Base-by-base conservation (phyloP, 345 rosid genomes). In the Gossypium ekmanianum region DNA sequence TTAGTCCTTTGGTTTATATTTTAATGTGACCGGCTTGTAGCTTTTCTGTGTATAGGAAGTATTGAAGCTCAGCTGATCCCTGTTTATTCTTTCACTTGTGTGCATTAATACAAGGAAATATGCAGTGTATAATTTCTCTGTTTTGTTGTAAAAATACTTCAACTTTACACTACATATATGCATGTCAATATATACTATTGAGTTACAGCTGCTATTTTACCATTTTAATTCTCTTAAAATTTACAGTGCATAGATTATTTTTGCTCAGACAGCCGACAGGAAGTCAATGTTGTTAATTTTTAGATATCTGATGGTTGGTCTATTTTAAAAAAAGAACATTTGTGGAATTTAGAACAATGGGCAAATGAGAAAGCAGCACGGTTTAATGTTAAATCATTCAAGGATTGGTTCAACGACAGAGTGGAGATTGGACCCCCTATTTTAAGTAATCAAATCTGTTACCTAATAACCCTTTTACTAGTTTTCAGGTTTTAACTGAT, bases 61-160 rank as follows among this genome's bases (percentile, higher is more conserved):
- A 71, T 75, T 61, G 78, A 79, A 88, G 94, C 97, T 91, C 94
- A 89, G 92, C 90, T 86, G 90, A 87, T 81, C 79, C 80, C 81
- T 78, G 77, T 84, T 72, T 79, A 76, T 86, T 86, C 77, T 83
- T 79, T 81, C 81, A 81, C 84, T 17, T 66, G 17, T 62, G 74
- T 78, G 68, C 4, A 62, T 34, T n/a, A 52, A 47, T 72, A 26
- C 41, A 26, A 1, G 54, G 9, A 39, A 17, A 64, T 71, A 61
- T 43, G 20, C 24, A 72, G 6, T 70, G 29, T 71, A 20, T 41
- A 51, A 13, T 61, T 56, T 51, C 64, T 61, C 67, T 72, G 72
- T 64, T 75, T 39, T 58, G 51, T 18, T 68, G 72, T 75, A 68
- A 26, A 61, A 26, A 43, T 20, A 54, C 55, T 14, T 63, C 6